Evolutionary conservation across 139 green algal genomes (phyloP), one percentile per base, ranked within the genome.

Genomic region (Volvox reticuliferus): DNA sequence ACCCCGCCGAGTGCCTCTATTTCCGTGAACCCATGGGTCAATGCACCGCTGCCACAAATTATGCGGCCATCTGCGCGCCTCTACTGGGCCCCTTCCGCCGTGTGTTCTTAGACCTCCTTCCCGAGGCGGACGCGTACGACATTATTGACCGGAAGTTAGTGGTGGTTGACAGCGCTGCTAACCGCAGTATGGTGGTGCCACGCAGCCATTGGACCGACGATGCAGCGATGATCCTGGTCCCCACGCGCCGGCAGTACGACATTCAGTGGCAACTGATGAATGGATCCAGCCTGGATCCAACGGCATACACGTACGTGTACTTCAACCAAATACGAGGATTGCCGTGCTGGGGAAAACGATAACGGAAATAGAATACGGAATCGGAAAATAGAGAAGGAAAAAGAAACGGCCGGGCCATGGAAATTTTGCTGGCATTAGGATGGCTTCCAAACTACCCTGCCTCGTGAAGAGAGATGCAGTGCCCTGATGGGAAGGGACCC

Each of bases 1-100:
- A 88, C 20, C 76, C 82, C 3, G 30, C 33, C 1, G 78, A 90
- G 35, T 94, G 90, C 77, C 33, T 88, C 22, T 91, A 90, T 55
- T 37, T 95, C 30, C 0, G 32, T 1, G 82, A 55, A n/a, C 30
- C 82, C 62, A 61, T 22, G 32, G 82, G 32, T 20, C 63, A 33
- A 65, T 55, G 44, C 44, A 9, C 44, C 44, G 62, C 82, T 14
- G 32, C 18, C 62, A 78, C 82, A 32, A 88, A 88, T 65, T 24
- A 33, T 33, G 82, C 12, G 0, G 62, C 62, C 62, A 24, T 88
- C 26, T 88, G 82, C 82, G 82, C 82, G 20, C 82, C 62, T 0
- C 0, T 12, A 17, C 55, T 16, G 19, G 82, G 82, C 6, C 82
- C 62, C 32, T 88, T 78, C 82, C 82, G 82, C 5, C 82, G 82